A percentile compares a stretch with the other conserved stretches of the same genome.
Conservation (phyloP, 1,284 basidiomycete genomes). For the Puccinia novopanici region DNA sequence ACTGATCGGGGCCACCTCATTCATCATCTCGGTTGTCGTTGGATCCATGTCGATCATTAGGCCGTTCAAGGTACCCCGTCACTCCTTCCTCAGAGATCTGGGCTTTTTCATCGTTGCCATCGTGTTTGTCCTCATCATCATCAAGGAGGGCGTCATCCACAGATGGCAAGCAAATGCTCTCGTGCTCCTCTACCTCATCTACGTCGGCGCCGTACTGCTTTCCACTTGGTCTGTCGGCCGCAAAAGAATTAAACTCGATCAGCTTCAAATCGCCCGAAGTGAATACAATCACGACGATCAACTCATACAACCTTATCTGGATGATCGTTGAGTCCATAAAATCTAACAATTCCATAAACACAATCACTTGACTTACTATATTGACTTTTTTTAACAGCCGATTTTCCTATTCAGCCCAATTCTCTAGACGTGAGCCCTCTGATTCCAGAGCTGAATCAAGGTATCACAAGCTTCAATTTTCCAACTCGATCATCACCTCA, state of each 20-base stretch:
- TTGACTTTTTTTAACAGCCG: slow-evolving; percentile 27
- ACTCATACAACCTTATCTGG: slow-evolving; percentile 41
- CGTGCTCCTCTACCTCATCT: slow-evolving; percentile 74
- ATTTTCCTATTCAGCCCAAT: slow-evolving; percentile 40
- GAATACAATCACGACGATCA: slow-evolving; percentile 50
- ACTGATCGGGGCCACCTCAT: slow-evolving; percentile 88
- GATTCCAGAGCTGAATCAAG: neutral
- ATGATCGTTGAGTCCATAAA: slow-evolving; percentile 39
- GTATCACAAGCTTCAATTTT: neutral
- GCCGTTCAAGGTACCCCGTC: slow-evolving; percentile 79
- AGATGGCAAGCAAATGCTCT: slow-evolving; percentile 74
- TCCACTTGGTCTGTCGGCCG: slow-evolving; percentile 72
- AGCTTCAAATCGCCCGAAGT: slow-evolving; percentile 28
- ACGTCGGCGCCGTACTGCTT: slow-evolving; percentile 75
- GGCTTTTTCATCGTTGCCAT: slow-evolving; percentile 87
- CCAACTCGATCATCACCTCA: slow-evolving; percentile 5
- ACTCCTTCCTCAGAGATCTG: slow-evolving; percentile 86
- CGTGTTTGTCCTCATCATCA: slow-evolving; percentile 70
- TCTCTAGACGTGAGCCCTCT: neutral
- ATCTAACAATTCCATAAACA: neutral
- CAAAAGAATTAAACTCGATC: slow-evolving; percentile 62
- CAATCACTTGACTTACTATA: neutral
- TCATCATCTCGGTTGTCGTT: slow-evolving; percentile 89
- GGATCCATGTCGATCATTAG: slow-evolving; percentile 94
- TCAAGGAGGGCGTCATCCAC: slow-evolving; percentile 75